Evolutionary conservation across 106 monocot species (phyloP).

Genomic region (Hemerocallis citrina): DNA sequence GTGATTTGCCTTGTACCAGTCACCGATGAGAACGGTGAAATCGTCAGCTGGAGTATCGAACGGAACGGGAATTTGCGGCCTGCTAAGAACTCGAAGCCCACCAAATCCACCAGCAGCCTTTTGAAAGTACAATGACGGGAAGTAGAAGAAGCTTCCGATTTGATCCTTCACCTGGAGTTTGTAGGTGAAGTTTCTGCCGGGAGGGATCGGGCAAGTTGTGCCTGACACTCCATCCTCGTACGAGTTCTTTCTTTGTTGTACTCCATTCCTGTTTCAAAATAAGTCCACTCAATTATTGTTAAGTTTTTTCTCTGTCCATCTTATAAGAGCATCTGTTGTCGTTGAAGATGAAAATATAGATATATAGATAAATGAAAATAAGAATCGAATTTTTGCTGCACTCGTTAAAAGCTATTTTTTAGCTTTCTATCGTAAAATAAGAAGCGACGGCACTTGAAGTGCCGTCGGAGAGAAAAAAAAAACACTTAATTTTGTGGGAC

Average conservation of each 20-base stretch:
- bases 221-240: constrained; percentile 6
- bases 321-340: too few relatives aligned
- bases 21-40: constrained; percentile 9
- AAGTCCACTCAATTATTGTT: background rate
- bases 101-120: constrained; percentile 12
- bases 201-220: constrained; percentile 7
- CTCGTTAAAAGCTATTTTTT: too few relatives aligned
- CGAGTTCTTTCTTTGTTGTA: constrained; percentile 4
- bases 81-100: constrained; percentile 1
- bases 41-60: constrained; percentile 1
- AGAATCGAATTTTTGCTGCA: too few relatives aligned
- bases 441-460: too few relatives aligned
- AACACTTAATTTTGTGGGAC: too few relatives aligned
- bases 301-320: too few relatives aligned
- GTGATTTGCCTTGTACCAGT: constrained; percentile 12
- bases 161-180: constrained; percentile 11
- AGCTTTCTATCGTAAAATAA: too few relatives aligned
- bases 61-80: constrained; percentile 7
- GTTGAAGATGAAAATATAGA: too few relatives aligned
- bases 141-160: constrained; percentile 17
- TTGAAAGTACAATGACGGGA: constrained; percentile 4
- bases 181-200: constrained; percentile 10
- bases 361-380: too few relatives aligned
- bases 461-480: too few relatives aligned
- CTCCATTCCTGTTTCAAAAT: background rate